Conservation (phyloP, 768 basidiomycete species). For the Pulveroboletus frians region DNA sequence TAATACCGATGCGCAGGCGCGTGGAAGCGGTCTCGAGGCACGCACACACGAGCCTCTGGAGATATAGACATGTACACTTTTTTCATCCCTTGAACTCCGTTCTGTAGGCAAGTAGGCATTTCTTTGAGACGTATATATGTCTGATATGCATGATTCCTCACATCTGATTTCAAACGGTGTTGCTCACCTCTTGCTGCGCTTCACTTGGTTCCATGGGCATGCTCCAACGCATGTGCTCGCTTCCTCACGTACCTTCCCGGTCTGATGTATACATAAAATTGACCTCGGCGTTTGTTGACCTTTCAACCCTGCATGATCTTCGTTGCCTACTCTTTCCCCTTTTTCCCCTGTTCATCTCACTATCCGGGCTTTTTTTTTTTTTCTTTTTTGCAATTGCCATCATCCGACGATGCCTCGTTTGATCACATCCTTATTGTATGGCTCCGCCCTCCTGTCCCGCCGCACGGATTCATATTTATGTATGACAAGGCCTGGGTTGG, state of each 20-base stretch:
- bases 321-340: not conserved
- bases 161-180: slow-evolving; percentile 20
- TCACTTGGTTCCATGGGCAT: not conserved
- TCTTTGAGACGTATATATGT: slow-evolving; percentile 20
- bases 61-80: slow-evolving; percentile 42
- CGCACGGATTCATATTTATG: slow-evolving; percentile 15
- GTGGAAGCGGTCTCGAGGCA: slow-evolving; percentile 69
- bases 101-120: slow-evolving; percentile 20
- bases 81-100: not conserved
- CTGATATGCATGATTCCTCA: slow-evolving; percentile 22
- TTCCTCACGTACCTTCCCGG: slow-evolving; percentile 3
- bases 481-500: slow-evolving; percentile 15
- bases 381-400: not conserved
- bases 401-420: too few species aligned
- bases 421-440: too few species aligned
- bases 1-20: slow-evolving; percentile 34
- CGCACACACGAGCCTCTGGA: slow-evolving; percentile 85
- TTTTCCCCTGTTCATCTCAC: not conserved
- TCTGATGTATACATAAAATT: slow-evolving; percentile 15
- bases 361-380: not conserved
- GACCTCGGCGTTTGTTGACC: slow-evolving; percentile 2
- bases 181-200: slow-evolving; percentile 2
- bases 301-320: slow-evolving; percentile 3
- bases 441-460: not conserved
- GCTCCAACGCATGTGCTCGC: slow-evolving; percentile 5